A percentile compares a stretch with the other conserved stretches of the same genome.
These are phyloP conservation scores for sunflower (Helianthus annuus) DNA, from an alignment of 129 eudicot genomes.

Conservation along the genomic window DNA sequence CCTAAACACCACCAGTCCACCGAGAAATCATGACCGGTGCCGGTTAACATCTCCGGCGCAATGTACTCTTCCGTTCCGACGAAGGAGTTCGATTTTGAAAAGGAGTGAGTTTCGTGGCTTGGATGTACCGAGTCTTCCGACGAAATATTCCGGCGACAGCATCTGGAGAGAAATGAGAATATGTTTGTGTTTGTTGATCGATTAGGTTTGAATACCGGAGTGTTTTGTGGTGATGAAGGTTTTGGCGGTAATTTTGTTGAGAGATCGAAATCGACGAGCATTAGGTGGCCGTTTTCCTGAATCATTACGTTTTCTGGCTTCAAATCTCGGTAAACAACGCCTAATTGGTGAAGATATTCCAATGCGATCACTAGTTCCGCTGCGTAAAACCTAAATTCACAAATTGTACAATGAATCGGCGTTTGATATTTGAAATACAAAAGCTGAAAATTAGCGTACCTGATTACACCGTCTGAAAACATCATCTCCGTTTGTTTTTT, in stretches of 20 bases:
- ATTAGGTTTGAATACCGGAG: not conserved
- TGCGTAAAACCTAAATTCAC: slow-evolving; percentile 59
- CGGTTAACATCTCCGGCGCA: slow-evolving; percentile 74
- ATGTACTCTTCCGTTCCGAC: slow-evolving; percentile 99
- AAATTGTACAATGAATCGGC: too few species aligned
- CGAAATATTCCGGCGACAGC: slow-evolving; percentile 44
- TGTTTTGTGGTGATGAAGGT: slow-evolving; percentile 29
- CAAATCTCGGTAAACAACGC: slow-evolving; percentile 87
- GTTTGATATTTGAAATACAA: too few species aligned
- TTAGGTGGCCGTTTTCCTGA: slow-evolving; percentile 82
- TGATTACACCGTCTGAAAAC: slow-evolving; percentile 84
- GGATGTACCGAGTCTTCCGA: slow-evolving; percentile 49
- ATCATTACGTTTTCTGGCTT: slow-evolving; percentile 88
- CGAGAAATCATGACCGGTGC: slow-evolving; percentile 72
- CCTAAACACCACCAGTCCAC: slow-evolving; percentile 95
- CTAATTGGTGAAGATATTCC: slow-evolving; percentile 75
- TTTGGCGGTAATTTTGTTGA: slow-evolving; percentile 66
- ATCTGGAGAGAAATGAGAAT: slow-evolving; percentile 21
- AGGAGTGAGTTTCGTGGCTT: slow-evolving; percentile 41
- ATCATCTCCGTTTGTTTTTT: slow-evolving; percentile 71
- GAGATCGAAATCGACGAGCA: slow-evolving; percentile 89
- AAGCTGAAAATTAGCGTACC: slow-evolving; percentile 34
- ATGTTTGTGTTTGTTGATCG: slow-evolving; percentile 27
- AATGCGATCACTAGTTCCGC: slow-evolving; percentile 84
- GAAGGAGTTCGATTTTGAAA: slow-evolving; percentile 74